A percentile compares a stretch with the other conserved stretches of the same genome.
Evolutionary conservation across 805 yeast species (phyloP).

Genomic region (Vanderwaltozyma polyspora): DNA sequence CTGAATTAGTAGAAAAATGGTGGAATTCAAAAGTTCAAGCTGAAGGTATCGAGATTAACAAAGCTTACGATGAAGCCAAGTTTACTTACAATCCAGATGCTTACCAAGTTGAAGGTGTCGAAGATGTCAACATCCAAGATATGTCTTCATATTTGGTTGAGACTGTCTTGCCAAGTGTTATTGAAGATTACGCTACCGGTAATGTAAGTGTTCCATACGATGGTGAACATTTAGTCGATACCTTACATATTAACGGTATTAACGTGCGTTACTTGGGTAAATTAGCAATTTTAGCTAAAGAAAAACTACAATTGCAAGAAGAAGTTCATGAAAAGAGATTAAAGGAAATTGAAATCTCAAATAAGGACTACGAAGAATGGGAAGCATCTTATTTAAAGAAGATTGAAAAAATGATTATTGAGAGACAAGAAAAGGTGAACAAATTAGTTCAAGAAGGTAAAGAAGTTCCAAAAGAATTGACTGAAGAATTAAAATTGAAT

Average conservation of each 20-base stretch:
- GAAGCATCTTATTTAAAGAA: slow-evolving; percentile 21
- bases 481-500: slow-evolving; percentile 24
- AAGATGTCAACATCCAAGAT: slow-evolving; percentile 44
- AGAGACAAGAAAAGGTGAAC: slow-evolving; percentile 28
- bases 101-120: slow-evolving; percentile 36
- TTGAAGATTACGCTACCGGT: slow-evolving; percentile 33
- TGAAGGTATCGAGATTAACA: slow-evolving; percentile 21
- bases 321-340: slow-evolving; percentile 14
- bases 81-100: slow-evolving; percentile 75
- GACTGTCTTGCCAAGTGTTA: slow-evolving; percentile 50
- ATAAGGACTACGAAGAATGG: slow-evolving; percentile 27
- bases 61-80: slow-evolving; percentile 30
- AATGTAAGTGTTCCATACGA: slow-evolving; percentile 60
- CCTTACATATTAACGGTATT: slow-evolving; percentile 73
- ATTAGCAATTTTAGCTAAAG: slow-evolving; percentile 25
- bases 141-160: slow-evolving; percentile 53
- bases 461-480: slow-evolving; percentile 27
- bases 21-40: slow-evolving; percentile 51
- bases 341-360: slow-evolving; percentile 17
- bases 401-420: slow-evolving; percentile 24
- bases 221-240: slow-evolving; percentile 59
- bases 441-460: slow-evolving; percentile 25
- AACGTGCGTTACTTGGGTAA: slow-evolving; percentile 79
- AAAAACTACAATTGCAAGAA: slow-evolving; percentile 14
- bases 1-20: slow-evolving; percentile 88